Conservation (phyloP, 805 yeast genomes). For the Starmerella lactis-condensi region DNA sequence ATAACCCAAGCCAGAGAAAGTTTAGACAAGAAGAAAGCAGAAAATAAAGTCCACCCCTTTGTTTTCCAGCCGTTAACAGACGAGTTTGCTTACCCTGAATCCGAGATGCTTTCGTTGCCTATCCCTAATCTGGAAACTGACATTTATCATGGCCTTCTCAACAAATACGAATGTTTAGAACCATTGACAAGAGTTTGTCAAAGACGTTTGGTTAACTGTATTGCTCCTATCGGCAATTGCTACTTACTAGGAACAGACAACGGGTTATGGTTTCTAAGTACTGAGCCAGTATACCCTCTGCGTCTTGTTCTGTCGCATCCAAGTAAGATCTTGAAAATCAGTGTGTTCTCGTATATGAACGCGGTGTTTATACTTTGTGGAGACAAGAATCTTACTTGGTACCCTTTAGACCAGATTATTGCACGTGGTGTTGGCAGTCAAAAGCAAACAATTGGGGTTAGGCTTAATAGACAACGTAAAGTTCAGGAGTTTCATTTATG, state of each 20-base stretch:
- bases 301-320: conserved; percentile 29
- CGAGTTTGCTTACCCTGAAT: conserved; percentile 46
- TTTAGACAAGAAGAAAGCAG: too few relatives aligned
- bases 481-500: conserved; percentile 33
- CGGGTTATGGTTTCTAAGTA: conserved; percentile 37
- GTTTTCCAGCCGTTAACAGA: conserved; percentile 35
- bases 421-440: conserved; percentile 15
- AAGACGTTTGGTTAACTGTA: conserved; percentile 25
- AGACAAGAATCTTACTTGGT: conserved; percentile 40
- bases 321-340: conserved; percentile 30
- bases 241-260: conserved; percentile 38
- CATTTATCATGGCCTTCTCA: conserved; percentile 20
- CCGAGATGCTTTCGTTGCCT: conserved; percentile 26
- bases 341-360: conserved; percentile 38
- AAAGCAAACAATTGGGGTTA: conserved; percentile 29
- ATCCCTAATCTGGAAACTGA: conserved; percentile 20
- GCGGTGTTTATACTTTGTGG: conserved; percentile 38
- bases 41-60: too few relatives aligned
- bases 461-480: conserved; percentile 23
- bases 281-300: conserved; percentile 28
- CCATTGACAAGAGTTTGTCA: conserved; percentile 18
- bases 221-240: conserved; percentile 26
- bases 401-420: conserved; percentile 42
- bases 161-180: conserved; percentile 1
- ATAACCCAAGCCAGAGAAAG: conserved; percentile 27